Evolutionary conservation across 345 rosid genomes (phyloP).

Genomic region (Erodium maritimum): DNA sequence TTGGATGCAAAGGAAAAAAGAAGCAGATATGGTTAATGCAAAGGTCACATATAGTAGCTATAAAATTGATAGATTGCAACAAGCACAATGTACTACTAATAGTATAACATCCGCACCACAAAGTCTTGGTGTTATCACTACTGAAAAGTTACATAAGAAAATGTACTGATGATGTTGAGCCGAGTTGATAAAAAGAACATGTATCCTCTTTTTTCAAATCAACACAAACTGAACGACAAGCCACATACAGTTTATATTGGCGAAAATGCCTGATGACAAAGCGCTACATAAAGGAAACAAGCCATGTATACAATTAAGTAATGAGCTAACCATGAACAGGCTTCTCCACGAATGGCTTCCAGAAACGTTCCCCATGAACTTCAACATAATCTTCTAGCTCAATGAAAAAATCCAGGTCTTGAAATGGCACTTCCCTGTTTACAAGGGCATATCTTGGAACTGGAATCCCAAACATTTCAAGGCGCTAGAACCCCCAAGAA

Average conservation of each 20-base stretch:
- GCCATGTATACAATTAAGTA: background rate
- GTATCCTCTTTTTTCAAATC: background rate
- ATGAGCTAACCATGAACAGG: conserved; percentile 69
- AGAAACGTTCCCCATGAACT: conserved; percentile 81
- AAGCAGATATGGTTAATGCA: conserved; percentile 4
- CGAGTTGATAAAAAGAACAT: background rate
- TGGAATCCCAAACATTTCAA: conserved; percentile 89
- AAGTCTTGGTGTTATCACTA: background rate
- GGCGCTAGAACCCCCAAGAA: conserved; percentile 38
- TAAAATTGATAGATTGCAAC: background rate
- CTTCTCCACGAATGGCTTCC: conserved; percentile 99
- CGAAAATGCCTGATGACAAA: background rate
- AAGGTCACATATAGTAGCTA: background rate
- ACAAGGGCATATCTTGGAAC: conserved; percentile 97
- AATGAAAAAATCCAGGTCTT: conserved; percentile 74
- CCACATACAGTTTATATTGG: background rate
- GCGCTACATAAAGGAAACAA: background rate
- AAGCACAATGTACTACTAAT: background rate
- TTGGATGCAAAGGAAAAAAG: conserved; percentile 4
- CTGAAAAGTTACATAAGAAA: background rate
- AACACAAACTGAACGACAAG: background rate
- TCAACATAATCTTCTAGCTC: conserved; percentile 98
- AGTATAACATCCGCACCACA: background rate
- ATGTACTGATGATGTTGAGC: background rate
- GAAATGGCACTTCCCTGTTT: conserved; percentile 62